Evolutionary conservation across 257 asterid species (phyloP), one percentile per base, ranked within the genome.

Genomic region (Coffea eugenioides): DNA sequence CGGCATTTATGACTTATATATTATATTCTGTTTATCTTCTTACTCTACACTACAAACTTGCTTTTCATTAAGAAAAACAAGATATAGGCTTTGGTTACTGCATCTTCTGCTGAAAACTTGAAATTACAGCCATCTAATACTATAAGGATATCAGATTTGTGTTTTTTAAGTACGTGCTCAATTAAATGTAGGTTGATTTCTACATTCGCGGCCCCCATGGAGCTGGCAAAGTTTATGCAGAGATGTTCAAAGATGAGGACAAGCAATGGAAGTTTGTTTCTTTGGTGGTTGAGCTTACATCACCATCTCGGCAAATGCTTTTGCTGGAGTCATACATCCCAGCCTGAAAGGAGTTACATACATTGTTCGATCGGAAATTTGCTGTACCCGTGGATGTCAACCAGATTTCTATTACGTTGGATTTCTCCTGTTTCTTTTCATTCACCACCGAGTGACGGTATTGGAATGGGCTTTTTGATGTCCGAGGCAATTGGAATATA

Each of bases 311-410:
- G 8, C 86, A 94, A 54, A 97, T 90, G 77, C 85, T 96, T 80
- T 89, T 94, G 93, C 97, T 96, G 81, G 98, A 96, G 91, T 96
- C 99, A 12, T 96, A 94, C 73, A 90, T 96, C 51, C 97, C 97
- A 1, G 97, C 97, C 49, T 93, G 86, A 91, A 83, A 46, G 34
- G 61, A 34, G 23, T 11, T 11, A 27, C 6, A 5, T 20, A 25
- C n/a, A 39, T 68, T 80, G 43, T 36, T 39, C 15, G 0, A 41
- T 49, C 34, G 15, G 21, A 59, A 31, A 71, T 68, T 57, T 39
- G 20, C 76, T 23, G 61, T 80, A n/a, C 48, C 69, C 52, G 21
- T 73, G 68, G 49, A 65, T 57, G 59, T 39, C 43, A 15, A 39
- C 14, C 39, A 39, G n/a, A 39, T 3, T 61, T 25, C 14, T 43